These are phyloP conservation scores for Ogataea allantospora DNA, from an alignment of 805 yeast species.

Conservation along the genomic window DNA sequence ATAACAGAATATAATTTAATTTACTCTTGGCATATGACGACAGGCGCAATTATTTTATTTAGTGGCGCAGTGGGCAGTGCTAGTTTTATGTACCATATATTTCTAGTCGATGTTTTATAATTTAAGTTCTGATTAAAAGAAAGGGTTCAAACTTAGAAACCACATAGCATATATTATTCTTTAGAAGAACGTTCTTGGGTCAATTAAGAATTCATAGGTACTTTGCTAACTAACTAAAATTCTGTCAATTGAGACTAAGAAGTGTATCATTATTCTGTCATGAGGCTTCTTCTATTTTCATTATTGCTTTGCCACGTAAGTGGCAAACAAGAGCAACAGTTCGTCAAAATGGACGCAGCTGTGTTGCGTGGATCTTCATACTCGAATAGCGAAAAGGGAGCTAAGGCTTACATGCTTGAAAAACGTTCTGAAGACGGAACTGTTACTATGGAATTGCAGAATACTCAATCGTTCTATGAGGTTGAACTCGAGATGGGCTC, in stretches of 20 bases:
- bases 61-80: constrained; percentile 1
- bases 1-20: background rate
- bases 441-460: constrained; percentile 35
- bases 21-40: no score
- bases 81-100: constrained; percentile 1
- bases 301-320: background rate
- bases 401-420: constrained; percentile 21
- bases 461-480: constrained; percentile 44
- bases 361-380: constrained; percentile 21
- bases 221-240: no score
- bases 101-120: background rate
- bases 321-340: constrained; percentile 9
- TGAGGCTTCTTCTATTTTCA: constrained; percentile 2
- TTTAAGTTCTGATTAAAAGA: no score
- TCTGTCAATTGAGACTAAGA: no score
- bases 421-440: constrained; percentile 28
- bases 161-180: no score
- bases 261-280: no score
- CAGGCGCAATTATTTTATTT: background rate
- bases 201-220: no score
- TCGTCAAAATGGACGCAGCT: constrained; percentile 22
- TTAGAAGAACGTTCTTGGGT: no score
- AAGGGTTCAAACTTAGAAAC: no score
- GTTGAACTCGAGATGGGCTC: constrained; percentile 54
- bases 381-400: constrained; percentile 12